Evolutionary conservation across 2,329 filamentous ascomycete genomes (phyloP).

Genomic region (Cladosporium cucumerinum): DNA sequence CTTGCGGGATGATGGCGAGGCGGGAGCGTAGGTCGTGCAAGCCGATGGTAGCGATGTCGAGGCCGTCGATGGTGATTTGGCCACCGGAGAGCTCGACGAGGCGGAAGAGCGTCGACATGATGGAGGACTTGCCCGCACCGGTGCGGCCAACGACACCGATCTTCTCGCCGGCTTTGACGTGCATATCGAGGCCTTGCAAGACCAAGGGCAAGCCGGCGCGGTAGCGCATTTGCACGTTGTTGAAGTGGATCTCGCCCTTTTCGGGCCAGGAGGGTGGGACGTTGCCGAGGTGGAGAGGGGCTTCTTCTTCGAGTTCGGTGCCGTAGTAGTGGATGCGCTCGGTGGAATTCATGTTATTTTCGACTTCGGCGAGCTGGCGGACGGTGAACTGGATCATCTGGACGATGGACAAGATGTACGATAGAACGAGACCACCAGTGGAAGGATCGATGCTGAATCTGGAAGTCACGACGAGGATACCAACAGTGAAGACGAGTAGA

Average conservation of each 20-base stretch:
- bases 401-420: conserved; percentile 88
- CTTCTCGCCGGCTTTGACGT: conserved; percentile 70
- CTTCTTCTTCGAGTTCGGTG: conserved; percentile 81
- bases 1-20: conserved; percentile 74
- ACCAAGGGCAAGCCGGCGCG: conserved; percentile 48
- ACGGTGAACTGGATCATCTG: conserved; percentile 97
- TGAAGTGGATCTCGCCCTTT: conserved; percentile 63
- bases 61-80: conserved; percentile 48
- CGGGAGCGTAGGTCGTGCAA: conserved; percentile 72
- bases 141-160: conserved; percentile 80
- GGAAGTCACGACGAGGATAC: conserved; percentile 87
- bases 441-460: conserved; percentile 81
- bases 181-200: conserved; percentile 55
- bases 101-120: conserved; percentile 79
- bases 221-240: conserved; percentile 53
- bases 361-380: conserved; percentile 87
- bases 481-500: conserved; percentile 78
- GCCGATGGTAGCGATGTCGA: conserved; percentile 66
- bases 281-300: conserved; percentile 70
- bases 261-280: conserved; percentile 79
- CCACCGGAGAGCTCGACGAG: conserved; percentile 53
- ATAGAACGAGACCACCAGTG: conserved; percentile 82
- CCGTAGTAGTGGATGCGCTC: conserved; percentile 91
- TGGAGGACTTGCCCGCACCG: conserved; percentile 77
- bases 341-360: conserved; percentile 97